Evolutionary conservation across 768 basidiomycete species (phyloP).

Genomic region (Termitomyces heimii): DNA sequence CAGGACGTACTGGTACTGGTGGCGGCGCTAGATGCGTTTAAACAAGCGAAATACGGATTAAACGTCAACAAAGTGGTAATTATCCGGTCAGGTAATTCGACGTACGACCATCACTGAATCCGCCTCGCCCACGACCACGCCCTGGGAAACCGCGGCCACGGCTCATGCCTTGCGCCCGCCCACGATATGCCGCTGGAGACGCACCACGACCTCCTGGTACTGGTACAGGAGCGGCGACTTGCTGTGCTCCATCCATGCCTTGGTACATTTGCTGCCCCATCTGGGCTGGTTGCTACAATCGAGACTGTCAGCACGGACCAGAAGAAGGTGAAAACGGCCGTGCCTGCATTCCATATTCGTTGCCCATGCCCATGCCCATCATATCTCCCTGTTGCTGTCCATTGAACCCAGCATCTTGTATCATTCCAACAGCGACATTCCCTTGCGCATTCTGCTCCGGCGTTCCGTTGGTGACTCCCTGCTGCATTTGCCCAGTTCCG

Average conservation of each 20-base stretch:
- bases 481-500: slow-evolving; percentile 24
- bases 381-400: slow-evolving; percentile 43
- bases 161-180: slow-evolving; percentile 29
- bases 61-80: slow-evolving; percentile 13
- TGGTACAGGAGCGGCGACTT: slow-evolving; percentile 41
- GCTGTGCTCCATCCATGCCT: slow-evolving; percentile 44
- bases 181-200: slow-evolving; percentile 24
- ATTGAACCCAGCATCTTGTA: slow-evolving; percentile 39
- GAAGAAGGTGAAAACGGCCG: slow-evolving; percentile 14
- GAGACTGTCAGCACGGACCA: slow-evolving; percentile 3
- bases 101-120: slow-evolving; percentile 30
- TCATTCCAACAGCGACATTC: slow-evolving; percentile 35
- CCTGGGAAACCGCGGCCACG: slow-evolving; percentile 35
- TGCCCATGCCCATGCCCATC: slow-evolving; percentile 66
- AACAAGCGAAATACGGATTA: slow-evolving; percentile 10
- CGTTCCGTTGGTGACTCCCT: slow-evolving; percentile 29
- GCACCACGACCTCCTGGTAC: slow-evolving; percentile 31
- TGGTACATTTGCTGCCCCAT: slow-evolving; percentile 70
- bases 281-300: slow-evolving; percentile 45
- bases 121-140: slow-evolving; percentile 39
- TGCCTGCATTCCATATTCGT: slow-evolving; percentile 73
- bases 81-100: neutral
- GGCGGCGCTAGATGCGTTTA: slow-evolving; percentile 19
- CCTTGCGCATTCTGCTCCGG: slow-evolving; percentile 33
- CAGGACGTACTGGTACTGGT: slow-evolving; percentile 61